Evolutionary conservation across 2,329 filamentous ascomycete species (phyloP).

Genomic region (Fusarium zealandicum): DNA sequence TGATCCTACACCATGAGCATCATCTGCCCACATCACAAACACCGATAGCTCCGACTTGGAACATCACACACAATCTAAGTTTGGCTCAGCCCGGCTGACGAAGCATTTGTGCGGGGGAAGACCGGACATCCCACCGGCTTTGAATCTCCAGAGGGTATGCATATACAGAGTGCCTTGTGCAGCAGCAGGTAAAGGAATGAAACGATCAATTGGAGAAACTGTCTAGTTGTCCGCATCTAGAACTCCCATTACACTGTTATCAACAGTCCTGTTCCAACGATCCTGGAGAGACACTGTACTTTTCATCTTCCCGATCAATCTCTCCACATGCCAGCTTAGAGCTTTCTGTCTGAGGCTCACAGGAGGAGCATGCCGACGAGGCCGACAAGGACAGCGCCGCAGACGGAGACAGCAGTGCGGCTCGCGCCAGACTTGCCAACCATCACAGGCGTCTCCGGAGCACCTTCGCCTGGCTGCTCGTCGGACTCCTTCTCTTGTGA

Average conservation of each 20-base stretch:
- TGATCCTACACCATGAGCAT: conserved; percentile 1
- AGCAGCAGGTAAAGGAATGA: conserved; percentile 11
- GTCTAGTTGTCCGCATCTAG: conserved; percentile 9
- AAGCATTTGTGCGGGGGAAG: conserved; percentile 11
- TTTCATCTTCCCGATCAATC: background rate
- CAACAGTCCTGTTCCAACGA: conserved; percentile 9
- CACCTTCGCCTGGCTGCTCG: background rate
- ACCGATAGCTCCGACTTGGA: conserved; percentile 32
- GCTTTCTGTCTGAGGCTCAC: conserved; percentile 3
- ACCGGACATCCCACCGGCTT: conserved; percentile 27
- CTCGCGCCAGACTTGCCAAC: conserved; percentile 32
- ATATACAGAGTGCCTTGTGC: background rate
- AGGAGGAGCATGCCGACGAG: conserved; percentile 24
- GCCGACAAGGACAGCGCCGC: conserved; percentile 18
- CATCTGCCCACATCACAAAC: background rate
- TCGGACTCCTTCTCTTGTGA: too few relatives aligned
- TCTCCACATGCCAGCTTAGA: background rate
- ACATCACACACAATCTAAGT: too few relatives aligned
- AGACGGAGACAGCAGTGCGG: conserved; percentile 22
- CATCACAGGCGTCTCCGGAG: conserved; percentile 17
- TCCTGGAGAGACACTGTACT: conserved; percentile 5
- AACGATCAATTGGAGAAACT: conserved; percentile 25
- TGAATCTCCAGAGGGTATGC: background rate
- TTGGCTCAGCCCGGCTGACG: conserved; percentile 8
- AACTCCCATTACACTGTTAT: background rate